These are phyloP conservation scores for Cardiospermum halicacabum DNA, from an alignment of 345 rosid genomes.

Conservation along the genomic window DNA sequence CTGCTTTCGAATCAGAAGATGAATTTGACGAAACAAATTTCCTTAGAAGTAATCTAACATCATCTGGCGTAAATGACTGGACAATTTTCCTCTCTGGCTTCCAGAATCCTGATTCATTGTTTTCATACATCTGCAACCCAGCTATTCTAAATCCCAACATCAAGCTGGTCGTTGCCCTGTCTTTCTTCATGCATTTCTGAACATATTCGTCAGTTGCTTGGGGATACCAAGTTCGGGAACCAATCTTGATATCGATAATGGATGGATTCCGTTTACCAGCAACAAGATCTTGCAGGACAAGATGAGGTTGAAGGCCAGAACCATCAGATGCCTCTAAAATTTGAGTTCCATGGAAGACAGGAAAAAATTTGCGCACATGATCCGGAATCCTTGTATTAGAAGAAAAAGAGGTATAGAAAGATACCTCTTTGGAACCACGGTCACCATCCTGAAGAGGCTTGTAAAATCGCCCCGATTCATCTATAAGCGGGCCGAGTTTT, in stretches of 20 bases:
- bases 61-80: slow-evolving; percentile 35
- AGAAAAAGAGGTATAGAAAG: slow-evolving; percentile 66
- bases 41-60: slow-evolving; percentile 48
- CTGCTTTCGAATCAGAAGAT: slow-evolving; percentile 20
- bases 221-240: slow-evolving; percentile 96
- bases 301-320: slow-evolving; percentile 52
- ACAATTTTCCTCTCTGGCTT: slow-evolving; percentile 57
- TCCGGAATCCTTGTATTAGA: slow-evolving; percentile 54
- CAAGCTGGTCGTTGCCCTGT: slow-evolving; percentile 42
- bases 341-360: slow-evolving; percentile 63
- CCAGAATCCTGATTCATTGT: slow-evolving; percentile 50
- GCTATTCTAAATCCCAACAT: slow-evolving; percentile 74
- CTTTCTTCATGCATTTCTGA: slow-evolving; percentile 60
- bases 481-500: slow-evolving; percentile 70
- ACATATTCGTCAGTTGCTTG: slow-evolving; percentile 68
- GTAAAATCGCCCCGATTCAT: slow-evolving; percentile 79
- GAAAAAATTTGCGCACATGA: slow-evolving; percentile 66
- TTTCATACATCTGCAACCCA: slow-evolving; percentile 53
- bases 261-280: slow-evolving; percentile 41
- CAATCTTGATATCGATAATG: slow-evolving; percentile 83
- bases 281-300: slow-evolving; percentile 63
- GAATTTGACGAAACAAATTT: slow-evolving; percentile 78
- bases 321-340: slow-evolving; percentile 77
- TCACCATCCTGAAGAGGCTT: slow-evolving; percentile 74
- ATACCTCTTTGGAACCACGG: slow-evolving; percentile 67